Conservation (phyloP, 352 stramenopile species). For the Saprolegnia parasitica region DNA sequence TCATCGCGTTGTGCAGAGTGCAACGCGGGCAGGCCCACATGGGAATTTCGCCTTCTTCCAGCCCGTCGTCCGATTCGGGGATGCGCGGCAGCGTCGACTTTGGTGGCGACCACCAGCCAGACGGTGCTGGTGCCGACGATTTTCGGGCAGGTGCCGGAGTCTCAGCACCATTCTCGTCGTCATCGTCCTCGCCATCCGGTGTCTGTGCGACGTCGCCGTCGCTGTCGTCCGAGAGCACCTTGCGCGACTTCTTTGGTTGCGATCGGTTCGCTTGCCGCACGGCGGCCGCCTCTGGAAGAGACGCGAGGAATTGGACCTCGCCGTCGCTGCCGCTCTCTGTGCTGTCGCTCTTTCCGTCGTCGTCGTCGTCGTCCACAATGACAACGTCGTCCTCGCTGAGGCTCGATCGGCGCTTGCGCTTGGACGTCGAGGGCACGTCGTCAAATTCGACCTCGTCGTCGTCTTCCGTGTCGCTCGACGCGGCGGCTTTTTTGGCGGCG, state of each 20-base stretch:
- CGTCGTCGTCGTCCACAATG: conserved; percentile 32
- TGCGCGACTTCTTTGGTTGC: not conserved
- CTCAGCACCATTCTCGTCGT: not conserved
- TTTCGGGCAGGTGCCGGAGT: not conserved
- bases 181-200: conserved; percentile 11
- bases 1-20: conserved; percentile 64
- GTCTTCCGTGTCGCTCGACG: conserved; percentile 34
- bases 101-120: not conserved
- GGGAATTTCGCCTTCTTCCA: conserved; percentile 7
- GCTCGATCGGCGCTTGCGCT: conserved; percentile 31
- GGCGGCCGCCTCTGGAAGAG: not conserved
- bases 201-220: conserved; percentile 33
- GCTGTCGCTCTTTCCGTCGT: conserved; percentile 31
- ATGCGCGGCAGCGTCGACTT: not conserved
- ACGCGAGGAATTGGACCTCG: not conserved
- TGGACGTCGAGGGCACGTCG: not conserved
- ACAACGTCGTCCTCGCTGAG: conserved; percentile 38
- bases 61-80: conserved; percentile 13
- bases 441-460: conserved; percentile 44
- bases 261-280: not conserved
- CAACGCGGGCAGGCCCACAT: conserved; percentile 71
- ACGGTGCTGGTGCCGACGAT: not conserved
- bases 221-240: conserved; percentile 33
- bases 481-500: conserved; percentile 37
- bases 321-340: conserved; percentile 1